Evolutionary conservation across 2,329 filamentous ascomycete genomes (phyloP), one percentile per base, ranked within the genome.

Genomic region (Calonectria honghensis): DNA sequence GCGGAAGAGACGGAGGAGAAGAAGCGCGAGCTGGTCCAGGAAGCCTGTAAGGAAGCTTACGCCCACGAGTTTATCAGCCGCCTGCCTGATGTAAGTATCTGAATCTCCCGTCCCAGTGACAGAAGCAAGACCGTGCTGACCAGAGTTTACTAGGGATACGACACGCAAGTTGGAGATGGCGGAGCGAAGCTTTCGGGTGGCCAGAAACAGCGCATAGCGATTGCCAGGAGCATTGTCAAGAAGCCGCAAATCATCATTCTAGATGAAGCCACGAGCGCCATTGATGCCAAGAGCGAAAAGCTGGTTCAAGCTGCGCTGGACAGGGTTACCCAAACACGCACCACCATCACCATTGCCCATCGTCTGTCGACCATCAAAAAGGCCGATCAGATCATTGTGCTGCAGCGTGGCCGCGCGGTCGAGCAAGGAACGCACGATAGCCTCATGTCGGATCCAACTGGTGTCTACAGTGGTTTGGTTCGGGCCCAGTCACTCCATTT

Each of bases 331-430:
- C 71, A 76, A 10, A 82, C 81, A 1, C 80, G 92, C n/a, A 94
- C 93, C 0, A 93, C 92, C 0, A 90, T 95, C 70, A 88, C 91
- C 13, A 93, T 94, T 70, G 93, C 93, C 0, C 91, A 93, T 82
- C 85, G 91, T 0, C 84, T 93, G 3, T 89, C 89, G 0, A 93
- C 91, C 0, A 89, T 93, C 70, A 90, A 88, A 77, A 88, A 90
- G 68, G 93, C 93, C 0, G 90, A 94, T 75, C 89, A 91, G 69
- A 94, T 94, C 63, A 85, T 94, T 4, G 92, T 94, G 2, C 85
- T 94, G 77, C 86, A 90, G 5, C 86, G 90, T 54, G 93, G 93
- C 0, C 83, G 85, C 39, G 87, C 92, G 2, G 86, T 92, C 2
- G 93, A 94, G 81, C 85, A 92, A 78, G 93, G 93, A 0, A 90